Base-by-base conservation (phyloP, 768 basidiomycete species). In the Lactarius quietus region DNA sequence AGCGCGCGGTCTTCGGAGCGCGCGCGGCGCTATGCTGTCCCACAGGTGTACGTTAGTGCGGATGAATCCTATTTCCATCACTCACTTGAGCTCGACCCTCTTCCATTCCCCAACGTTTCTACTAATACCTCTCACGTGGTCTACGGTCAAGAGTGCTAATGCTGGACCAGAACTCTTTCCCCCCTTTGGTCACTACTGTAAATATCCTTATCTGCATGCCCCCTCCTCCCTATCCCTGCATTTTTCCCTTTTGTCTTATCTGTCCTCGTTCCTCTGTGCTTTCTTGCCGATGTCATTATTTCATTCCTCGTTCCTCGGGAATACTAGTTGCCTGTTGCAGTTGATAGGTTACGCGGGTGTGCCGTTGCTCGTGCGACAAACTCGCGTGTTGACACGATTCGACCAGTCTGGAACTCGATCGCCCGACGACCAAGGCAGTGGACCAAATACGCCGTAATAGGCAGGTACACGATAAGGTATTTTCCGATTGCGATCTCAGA, bases 31-130 rank as follows among this genome's bases (percentile, higher is more conserved):
- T 73, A 81, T 81, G 73, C 77, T 78, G 68, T 73, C 63, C 72
- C 82, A 61, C 84, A 85, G 72, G 83, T 91, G 64, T 89, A 85
- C 76, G 80, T 85, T 74, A 82, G 83, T 71, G 78, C 80, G 72
- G 78, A 84, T 78, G 78, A 85, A 76, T 80, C 82, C 51, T 85
- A 82, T 71, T 84, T 86, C 76, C 65, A 51, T 39, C 83, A 83
- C 72, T 81, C 81, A 41, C 88, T 87, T 68, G 86, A 88, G 75
- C 77, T 87, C 74, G 88, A 90, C 70, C 84, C 88, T 41, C 83
- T 89, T 63, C 88, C 90, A 54, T 90, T 88, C 72, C 81, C 85
- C 70, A 78, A 82, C 70, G 79, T 81, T 74, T 78, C 80, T 72
- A 70, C 74, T 76, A 74, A 78, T 76, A 69, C 77, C 68, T 73